phyloP scores from a whole-genome alignment of 352 stramenopile species.

The Pythium scleroteichum region DNA sequence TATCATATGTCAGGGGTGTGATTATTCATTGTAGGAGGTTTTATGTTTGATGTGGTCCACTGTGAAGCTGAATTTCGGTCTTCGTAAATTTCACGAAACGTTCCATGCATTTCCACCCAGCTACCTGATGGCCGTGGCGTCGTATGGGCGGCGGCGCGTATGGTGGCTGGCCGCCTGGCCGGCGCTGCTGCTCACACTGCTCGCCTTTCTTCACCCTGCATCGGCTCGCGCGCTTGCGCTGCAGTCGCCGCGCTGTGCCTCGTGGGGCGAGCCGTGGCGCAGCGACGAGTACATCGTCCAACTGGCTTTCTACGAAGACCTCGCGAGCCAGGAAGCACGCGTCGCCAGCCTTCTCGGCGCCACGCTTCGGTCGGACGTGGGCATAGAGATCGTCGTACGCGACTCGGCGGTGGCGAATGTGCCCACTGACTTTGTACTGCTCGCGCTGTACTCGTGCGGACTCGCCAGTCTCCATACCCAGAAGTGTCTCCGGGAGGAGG shows the following conservation, averaged over 20 bases:
- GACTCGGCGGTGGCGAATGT: constrained; percentile 31
- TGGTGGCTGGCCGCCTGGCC: not conserved
- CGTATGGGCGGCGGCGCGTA: not conserved
- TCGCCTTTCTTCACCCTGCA: not conserved
- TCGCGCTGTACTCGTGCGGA: constrained; percentile 50
- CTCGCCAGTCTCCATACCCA: not conserved
- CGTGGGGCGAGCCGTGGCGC: constrained; percentile 7
- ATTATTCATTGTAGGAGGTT: constrained; percentile 3
- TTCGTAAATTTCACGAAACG: constrained; percentile 9
- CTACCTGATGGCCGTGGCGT: not conserved
- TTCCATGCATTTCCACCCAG: not conserved
- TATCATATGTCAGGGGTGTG: not conserved
- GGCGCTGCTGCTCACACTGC: not conserved
- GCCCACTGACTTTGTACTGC: constrained; percentile 67
- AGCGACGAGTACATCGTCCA: constrained; percentile 26
- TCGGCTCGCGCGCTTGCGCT: not conserved
- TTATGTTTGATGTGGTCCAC: constrained; percentile 3
- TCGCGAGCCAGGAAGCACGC: constrained; percentile 15
- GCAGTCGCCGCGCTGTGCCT: constrained; percentile 19
- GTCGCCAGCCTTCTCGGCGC: constrained; percentile 11
- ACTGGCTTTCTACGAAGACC: constrained; percentile 21
- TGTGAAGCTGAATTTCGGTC: not conserved
- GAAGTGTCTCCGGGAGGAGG: constrained; percentile 4
- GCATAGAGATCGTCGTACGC: constrained; percentile 31
- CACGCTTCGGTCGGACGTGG: not conserved